Conservation (phyloP, 208 protist species). For the Acanthamoeba healyi region DNA sequence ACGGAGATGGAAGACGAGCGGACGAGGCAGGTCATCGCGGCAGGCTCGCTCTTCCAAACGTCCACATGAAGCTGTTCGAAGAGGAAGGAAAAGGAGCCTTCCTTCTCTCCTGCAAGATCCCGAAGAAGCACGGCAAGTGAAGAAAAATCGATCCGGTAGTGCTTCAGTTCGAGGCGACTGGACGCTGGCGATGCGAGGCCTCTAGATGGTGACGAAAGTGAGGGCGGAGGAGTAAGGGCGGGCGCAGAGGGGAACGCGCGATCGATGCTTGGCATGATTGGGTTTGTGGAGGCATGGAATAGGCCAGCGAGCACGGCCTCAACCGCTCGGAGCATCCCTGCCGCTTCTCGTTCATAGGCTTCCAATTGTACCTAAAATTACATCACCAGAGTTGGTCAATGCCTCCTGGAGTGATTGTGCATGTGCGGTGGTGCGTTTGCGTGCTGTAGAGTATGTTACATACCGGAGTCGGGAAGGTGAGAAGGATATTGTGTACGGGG, state of each 20-base stretch:
- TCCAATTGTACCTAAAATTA: neutral
- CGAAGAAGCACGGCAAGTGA: neutral
- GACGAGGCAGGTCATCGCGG: neutral
- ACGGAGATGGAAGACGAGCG: neutral
- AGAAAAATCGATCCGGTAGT: neutral
- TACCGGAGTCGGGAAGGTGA: constrained; percentile 11
- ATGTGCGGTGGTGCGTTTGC: too few relatives aligned
- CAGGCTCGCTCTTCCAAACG: neutral
- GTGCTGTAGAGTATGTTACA: neutral
- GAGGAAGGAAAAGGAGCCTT: constrained; percentile 7
- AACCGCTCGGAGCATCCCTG: neutral
- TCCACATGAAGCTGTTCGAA: neutral
- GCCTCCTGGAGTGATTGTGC: neutral
- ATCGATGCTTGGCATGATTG: constrained; percentile 6
- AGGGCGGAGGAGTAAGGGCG: neutral
- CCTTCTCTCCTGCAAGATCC: neutral
- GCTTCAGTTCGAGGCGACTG: neutral
- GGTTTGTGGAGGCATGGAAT: neutral
- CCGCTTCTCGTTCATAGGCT: neutral
- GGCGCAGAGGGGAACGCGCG: neutral
- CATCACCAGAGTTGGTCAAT: neutral
- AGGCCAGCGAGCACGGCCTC: constrained; percentile 2
- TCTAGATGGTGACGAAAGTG: too few relatives aligned
- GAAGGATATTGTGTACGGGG: neutral
- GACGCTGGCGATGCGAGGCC: neutral